Percentiles rank a stretch among this genome's conserved stretches.
Conservation (phyloP, 1,284 basidiomycete species). For the Rhodotorula sp. region DNA sequence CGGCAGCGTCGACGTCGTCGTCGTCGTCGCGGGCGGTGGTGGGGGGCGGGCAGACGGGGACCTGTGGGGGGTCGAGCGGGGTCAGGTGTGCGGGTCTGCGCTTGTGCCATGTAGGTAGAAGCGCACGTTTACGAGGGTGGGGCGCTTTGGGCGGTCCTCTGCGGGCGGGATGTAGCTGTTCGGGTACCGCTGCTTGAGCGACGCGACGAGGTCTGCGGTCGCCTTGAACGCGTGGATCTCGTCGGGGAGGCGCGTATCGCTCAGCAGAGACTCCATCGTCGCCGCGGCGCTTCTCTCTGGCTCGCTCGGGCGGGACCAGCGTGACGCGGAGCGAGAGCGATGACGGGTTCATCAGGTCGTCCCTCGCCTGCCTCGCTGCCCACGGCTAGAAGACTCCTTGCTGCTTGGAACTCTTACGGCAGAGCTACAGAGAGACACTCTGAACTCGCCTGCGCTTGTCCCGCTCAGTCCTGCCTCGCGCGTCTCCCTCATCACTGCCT, state of each 20-base stretch:
- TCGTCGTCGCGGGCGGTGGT: constrained; percentile 8
- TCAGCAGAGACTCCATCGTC: constrained; percentile 36
- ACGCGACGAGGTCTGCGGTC: constrained; percentile 67
- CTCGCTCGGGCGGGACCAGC: neutral
- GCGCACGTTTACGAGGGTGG: constrained; percentile 61
- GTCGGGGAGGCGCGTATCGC: constrained; percentile 49
- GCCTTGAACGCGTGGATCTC: constrained; percentile 71
- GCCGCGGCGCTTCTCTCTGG: neutral
- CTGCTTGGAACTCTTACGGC: too few relatives aligned
- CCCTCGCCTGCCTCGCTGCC: neutral
- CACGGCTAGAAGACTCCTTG: too few relatives aligned
- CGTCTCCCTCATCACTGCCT: too few relatives aligned
- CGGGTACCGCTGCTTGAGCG: constrained; percentile 68
- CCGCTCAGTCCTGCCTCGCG: too few relatives aligned
- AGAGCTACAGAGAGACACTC: too few relatives aligned
- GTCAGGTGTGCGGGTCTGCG: constrained; percentile 14
- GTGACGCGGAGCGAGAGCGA: neutral
- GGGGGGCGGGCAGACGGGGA: constrained; percentile 39
- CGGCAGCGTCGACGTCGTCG: constrained; percentile 3
- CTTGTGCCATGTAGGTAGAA: neutral
- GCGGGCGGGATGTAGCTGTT: constrained; percentile 76
- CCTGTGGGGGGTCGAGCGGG: constrained; percentile 13
- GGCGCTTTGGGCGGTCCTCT: constrained; percentile 67
- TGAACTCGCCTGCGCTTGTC: neutral
- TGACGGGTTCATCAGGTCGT: neutral